Conservation (phyloP, 2,329 filamentous ascomycete genomes). For the Colletotrichum plurivorum region DNA sequence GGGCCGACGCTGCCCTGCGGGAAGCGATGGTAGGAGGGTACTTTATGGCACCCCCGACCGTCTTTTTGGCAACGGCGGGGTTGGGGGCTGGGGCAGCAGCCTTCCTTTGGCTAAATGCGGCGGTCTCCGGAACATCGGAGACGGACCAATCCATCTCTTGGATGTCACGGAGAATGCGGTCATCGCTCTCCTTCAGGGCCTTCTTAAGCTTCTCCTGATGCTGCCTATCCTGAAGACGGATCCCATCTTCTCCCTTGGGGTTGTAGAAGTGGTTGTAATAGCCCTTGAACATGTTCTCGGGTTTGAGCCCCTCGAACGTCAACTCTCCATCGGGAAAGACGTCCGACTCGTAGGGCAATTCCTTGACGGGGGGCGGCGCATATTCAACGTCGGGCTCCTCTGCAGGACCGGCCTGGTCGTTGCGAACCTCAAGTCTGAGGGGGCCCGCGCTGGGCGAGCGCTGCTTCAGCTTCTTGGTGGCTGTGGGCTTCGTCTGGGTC, state of each 20-base stretch:
- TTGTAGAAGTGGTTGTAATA: conserved; percentile 74
- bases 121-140: conserved; percentile 66
- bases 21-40: conserved; percentile 53
- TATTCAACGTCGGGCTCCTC: conserved; percentile 88
- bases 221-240: conserved; percentile 73
- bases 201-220: conserved; percentile 67
- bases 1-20: conserved; percentile 66
- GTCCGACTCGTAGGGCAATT: conserved; percentile 78
- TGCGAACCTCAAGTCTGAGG: conserved; percentile 75
- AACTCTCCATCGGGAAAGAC: conserved; percentile 72
- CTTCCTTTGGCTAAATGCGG: conserved; percentile 51
- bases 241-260: conserved; percentile 77
- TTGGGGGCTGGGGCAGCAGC: conserved; percentile 43
- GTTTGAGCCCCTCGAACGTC: conserved; percentile 71
- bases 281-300: conserved; percentile 71
- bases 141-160: conserved; percentile 74
- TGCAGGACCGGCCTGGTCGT: conserved; percentile 61
- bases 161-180: conserved; percentile 76
- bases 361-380: conserved; percentile 80
- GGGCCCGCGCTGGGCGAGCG: conserved; percentile 65
- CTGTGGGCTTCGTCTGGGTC: conserved; percentile 71
- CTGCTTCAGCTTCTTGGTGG: conserved; percentile 72
- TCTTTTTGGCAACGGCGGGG: conserved; percentile 43
- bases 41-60: conserved; percentile 26
- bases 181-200: conserved; percentile 71